These are phyloP conservation scores for Talaromyces proteolyticus DNA, from an alignment of 495 filamentous ascomycete species.

Conservation along the genomic window DNA sequence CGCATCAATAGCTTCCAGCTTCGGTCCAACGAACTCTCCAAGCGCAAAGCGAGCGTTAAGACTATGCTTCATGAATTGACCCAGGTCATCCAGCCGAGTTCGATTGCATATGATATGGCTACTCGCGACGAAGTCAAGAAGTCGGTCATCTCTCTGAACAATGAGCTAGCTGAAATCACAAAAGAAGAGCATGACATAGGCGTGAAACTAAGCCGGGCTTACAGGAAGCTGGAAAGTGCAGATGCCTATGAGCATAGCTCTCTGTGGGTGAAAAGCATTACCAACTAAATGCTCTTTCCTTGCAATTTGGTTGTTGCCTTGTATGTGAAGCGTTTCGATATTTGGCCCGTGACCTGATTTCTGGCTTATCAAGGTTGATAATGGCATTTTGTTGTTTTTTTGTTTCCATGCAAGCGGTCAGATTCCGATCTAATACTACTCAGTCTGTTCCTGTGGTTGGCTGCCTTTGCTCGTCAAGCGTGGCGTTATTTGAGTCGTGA, in stretches of 20 bases:
- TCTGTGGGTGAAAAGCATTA: slow-evolving; percentile 77
- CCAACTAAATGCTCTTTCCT: slow-evolving; percentile 25
- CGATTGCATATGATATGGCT: slow-evolving; percentile 49
- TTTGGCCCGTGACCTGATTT: too few species aligned
- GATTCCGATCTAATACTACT: background rate
- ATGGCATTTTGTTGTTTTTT: too few species aligned
- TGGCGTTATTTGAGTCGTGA: slow-evolving; percentile 9
- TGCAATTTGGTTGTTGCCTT: background rate
- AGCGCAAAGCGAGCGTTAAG: slow-evolving; percentile 64
- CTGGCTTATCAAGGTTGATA: too few species aligned
- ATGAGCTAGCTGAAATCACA: slow-evolving; percentile 73
- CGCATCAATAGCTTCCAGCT: slow-evolving; percentile 64
- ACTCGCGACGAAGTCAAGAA: slow-evolving; percentile 63
- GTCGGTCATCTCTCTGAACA: slow-evolving; percentile 62
- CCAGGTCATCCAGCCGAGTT: slow-evolving; percentile 49
- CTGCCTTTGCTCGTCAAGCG: slow-evolving; percentile 8
- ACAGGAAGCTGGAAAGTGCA: slow-evolving; percentile 67
- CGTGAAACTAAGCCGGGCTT: slow-evolving; percentile 73
- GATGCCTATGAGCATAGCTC: slow-evolving; percentile 65
- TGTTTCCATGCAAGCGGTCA: too few species aligned
- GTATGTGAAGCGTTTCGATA: too few species aligned
- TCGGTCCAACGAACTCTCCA: slow-evolving; percentile 55
- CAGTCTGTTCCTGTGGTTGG: slow-evolving; percentile 10
- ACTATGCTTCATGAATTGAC: slow-evolving; percentile 69
- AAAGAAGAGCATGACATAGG: slow-evolving; percentile 83